Evolutionary conservation across 139 green algal species (phyloP).

Genomic region (Coccomyxa sp.): DNA sequence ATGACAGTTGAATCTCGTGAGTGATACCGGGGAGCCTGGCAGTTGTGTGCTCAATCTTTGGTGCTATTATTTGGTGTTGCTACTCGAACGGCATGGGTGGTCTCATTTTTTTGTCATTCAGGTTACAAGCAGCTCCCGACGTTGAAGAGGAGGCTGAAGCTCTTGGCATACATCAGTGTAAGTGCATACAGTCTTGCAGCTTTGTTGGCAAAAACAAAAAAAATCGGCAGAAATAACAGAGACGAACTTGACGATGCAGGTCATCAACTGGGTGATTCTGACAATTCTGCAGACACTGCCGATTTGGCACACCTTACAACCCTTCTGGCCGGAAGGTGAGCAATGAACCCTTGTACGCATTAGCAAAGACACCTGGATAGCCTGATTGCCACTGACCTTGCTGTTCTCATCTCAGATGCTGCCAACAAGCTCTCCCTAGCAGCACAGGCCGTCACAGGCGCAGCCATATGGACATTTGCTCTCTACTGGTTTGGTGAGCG

Average conservation of each 20-base stretch:
- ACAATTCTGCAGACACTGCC: not conserved
- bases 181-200: not conserved
- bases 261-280: not conserved
- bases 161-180: not conserved
- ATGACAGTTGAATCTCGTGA: too few relatives aligned
- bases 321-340: not conserved
- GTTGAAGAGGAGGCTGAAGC: not conserved
- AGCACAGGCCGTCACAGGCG: not conserved
- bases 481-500: not conserved
- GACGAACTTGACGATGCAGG: not conserved
- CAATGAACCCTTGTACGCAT: not conserved
- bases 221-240: not conserved
- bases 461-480: not conserved
- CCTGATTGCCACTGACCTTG: not conserved
- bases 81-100: too few relatives aligned
- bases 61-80: too few relatives aligned
- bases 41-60: too few relatives aligned
- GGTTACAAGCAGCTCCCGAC: not conserved
- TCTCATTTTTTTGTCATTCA: not conserved
- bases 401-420: not conserved
- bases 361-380: not conserved
- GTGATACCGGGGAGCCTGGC: too few relatives aligned
- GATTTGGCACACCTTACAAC: not conserved
- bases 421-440: not conserved
- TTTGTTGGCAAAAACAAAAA: not conserved